Percentiles rank a stretch among this genome's conserved stretches.
These are phyloP conservation scores for Annona squamosa DNA, from an alignment of 164 flowering plant genomes.

Conservation along the genomic window DNA sequence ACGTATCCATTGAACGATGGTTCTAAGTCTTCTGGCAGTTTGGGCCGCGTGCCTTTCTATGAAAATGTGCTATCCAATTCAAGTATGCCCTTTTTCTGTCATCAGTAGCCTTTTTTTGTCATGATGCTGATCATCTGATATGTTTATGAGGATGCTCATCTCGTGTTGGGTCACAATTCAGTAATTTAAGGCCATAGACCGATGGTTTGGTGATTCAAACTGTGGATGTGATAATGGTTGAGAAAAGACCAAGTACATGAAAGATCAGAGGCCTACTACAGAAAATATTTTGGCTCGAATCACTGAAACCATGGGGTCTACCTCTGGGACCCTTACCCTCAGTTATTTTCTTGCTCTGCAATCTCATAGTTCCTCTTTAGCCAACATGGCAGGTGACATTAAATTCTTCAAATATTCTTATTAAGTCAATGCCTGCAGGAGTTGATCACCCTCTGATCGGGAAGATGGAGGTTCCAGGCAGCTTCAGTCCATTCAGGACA, in stretches of 20 bases:
- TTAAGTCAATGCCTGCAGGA: slow-evolving; percentile 39
- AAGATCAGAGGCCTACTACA: background rate
- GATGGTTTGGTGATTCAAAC: background rate
- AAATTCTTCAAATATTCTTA: background rate
- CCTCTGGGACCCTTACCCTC: background rate
- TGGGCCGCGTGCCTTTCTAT: slow-evolving; percentile 41
- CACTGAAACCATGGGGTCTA: background rate
- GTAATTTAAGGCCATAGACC: background rate
- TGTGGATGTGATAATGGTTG: background rate
- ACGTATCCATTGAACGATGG: slow-evolving; percentile 31
- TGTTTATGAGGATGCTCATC: background rate
- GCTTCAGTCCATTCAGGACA: slow-evolving; percentile 44
- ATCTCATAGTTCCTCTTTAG: background rate
- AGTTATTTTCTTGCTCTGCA: background rate
- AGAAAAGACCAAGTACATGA: background rate
- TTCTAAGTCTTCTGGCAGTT: slow-evolving; percentile 30
- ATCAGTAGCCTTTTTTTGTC: background rate
- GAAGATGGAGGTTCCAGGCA: slow-evolving; percentile 59
- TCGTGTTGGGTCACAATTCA: background rate
- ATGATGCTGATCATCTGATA: background rate
- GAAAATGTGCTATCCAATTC: slow-evolving; percentile 32
- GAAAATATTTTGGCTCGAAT: background rate
- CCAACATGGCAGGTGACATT: background rate
- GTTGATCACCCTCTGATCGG: slow-evolving; percentile 49
- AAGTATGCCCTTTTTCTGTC: background rate